phyloP scores from a whole-genome alignment of 31 red algal species.

The Porphyra umbilicalis region DNA sequence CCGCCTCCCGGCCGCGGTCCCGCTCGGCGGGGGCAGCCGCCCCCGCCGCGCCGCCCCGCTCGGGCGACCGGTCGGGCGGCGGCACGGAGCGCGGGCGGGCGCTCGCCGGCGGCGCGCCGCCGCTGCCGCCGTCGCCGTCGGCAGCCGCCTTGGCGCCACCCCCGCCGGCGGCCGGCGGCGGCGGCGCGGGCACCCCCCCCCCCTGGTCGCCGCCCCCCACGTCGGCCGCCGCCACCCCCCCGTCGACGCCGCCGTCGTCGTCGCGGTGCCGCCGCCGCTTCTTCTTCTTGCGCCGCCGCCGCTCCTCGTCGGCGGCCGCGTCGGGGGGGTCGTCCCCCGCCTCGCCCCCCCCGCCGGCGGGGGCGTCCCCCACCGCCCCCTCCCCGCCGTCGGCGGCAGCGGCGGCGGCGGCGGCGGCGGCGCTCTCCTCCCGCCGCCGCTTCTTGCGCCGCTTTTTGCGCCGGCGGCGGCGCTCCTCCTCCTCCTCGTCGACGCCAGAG shows the following conservation, averaged over 20 bases:
- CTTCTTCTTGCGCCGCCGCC: not conserved
- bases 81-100: no score
- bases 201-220: no score
- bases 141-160: no score
- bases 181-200: not conserved
- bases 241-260: not conserved
- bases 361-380: not conserved
- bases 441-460: not conserved
- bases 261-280: constrained; percentile 1
- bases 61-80: not conserved
- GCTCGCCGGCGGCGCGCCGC: not conserved
- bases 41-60: not conserved
- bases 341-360: not conserved
- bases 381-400: not conserved
- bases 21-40: not conserved
- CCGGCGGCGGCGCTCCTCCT: not conserved
- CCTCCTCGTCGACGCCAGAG: not conserved
- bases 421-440: not conserved
- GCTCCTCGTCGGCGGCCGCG: not conserved
- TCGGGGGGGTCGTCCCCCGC: not conserved
- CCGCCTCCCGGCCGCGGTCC: not conserved
- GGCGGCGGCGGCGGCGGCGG: not conserved
- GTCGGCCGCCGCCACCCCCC: not conserved
- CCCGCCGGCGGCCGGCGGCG: not conserved
- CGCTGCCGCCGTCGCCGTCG: no score